Evolutionary conservation across 202 grass and related monocot species (phyloP).

Genomic region (Bolboschoenoplectus hybrid): DNA sequence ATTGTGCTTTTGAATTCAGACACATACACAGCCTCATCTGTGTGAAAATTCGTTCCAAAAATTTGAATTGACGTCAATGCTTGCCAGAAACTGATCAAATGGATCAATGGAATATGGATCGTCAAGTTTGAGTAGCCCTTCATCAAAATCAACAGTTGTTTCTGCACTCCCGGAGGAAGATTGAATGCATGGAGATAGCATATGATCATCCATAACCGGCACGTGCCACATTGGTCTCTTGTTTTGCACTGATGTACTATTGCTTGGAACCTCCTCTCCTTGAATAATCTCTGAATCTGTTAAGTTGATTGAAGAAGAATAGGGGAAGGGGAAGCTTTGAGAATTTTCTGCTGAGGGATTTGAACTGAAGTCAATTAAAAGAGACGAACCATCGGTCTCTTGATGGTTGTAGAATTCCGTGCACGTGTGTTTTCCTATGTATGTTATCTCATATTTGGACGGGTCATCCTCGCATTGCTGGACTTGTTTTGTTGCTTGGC

Average conservation of each 20-base stretch:
- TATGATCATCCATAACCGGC: background rate
- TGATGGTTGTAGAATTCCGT: background rate
- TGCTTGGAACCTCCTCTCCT: background rate
- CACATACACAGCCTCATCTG: background rate
- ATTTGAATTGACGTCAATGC: background rate
- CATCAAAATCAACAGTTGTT: constrained; percentile 28
- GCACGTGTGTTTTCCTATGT: constrained; percentile 77
- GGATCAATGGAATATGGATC: constrained; percentile 24
- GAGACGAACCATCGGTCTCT: background rate
- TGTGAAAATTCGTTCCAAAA: background rate
- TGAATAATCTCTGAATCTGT: background rate
- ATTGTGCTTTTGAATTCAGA: background rate
- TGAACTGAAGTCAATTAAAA: constrained; percentile 43
- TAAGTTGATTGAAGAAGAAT: constrained; percentile 25
- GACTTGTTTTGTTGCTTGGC: constrained; percentile 59
- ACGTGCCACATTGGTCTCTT: background rate
- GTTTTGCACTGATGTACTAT: background rate
- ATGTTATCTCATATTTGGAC: constrained; percentile 56
- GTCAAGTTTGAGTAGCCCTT: background rate
- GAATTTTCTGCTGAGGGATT: background rate
- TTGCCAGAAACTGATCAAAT: constrained; percentile 17
- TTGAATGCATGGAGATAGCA: constrained; percentile 30
- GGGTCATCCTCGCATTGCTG: constrained; percentile 60
- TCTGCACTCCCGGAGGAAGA: constrained; percentile 22
- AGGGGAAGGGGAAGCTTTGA: background rate